These are phyloP conservation scores for Rossbeevera mucosa DNA, from an alignment of 768 basidiomycete species.

Conservation along the genomic window DNA sequence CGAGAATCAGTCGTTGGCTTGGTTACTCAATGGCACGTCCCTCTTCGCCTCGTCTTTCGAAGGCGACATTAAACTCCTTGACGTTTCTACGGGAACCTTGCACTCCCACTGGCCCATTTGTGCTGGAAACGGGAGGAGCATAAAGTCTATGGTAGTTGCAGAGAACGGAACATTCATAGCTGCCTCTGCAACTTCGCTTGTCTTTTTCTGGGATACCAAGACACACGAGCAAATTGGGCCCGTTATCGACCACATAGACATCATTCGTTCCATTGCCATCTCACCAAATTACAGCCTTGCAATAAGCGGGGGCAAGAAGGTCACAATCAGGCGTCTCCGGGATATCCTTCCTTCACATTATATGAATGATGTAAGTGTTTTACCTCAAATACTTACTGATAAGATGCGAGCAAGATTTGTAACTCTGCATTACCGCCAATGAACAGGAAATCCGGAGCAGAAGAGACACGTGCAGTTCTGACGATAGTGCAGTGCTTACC, in stretches of 20 bases:
- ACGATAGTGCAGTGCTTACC: not conserved
- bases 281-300: slow-evolving; percentile 8
- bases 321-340: slow-evolving; percentile 1
- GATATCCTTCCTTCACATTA: slow-evolving; percentile 6
- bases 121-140: not conserved
- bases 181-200: not conserved
- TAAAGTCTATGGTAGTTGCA: slow-evolving; percentile 8
- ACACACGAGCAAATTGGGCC: slow-evolving; percentile 4
- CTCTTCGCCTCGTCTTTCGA: slow-evolving; percentile 9
- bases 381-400: no score
- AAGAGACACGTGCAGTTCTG: not conserved
- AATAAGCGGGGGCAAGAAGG: not conserved
- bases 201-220: slow-evolving; percentile 11
- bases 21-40: not conserved
- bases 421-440: not conserved
- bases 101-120: not conserved
- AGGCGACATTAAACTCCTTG: slow-evolving; percentile 6
- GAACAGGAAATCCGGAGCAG: not conserved
- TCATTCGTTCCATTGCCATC: slow-evolving; percentile 7
- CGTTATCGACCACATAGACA: slow-evolving; percentile 2
- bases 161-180: slow-evolving; percentile 10
- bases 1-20: slow-evolving; percentile 12
- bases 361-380: slow-evolving; percentile 5
- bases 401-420: not conserved
- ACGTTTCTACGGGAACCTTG: not conserved